Evolutionary conservation across 169 alveolate species (phyloP).

Genomic region (Plasmodium chabaudi): DNA sequence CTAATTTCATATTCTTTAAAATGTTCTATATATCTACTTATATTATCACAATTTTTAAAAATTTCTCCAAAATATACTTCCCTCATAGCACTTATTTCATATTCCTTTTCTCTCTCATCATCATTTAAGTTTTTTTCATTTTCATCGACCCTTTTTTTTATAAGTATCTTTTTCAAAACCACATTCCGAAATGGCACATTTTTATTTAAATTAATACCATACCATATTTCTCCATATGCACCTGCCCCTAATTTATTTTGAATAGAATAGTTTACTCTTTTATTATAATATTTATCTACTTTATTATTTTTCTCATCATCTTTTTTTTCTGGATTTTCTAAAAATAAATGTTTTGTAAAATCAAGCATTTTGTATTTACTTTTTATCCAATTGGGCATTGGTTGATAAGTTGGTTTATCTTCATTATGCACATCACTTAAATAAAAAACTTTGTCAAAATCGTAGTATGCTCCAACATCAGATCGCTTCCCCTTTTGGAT

Average conservation of each 20-base stretch:
- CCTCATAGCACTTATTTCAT: conserved; percentile 63
- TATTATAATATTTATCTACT: conserved; percentile 17
- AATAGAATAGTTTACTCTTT: conserved; percentile 33
- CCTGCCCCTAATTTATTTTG: conserved; percentile 49
- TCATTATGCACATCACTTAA: background rate
- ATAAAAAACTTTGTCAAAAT: conserved; percentile 24
- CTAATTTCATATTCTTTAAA: conserved; percentile 60
- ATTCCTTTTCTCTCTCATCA: conserved; percentile 16
- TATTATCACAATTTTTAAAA: conserved; percentile 39
- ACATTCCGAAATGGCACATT: conserved; percentile 32
- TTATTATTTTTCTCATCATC: background rate
- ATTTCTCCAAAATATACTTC: conserved; percentile 65
- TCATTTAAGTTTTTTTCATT: background rate
- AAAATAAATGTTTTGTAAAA: conserved; percentile 29
- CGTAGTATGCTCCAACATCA: conserved; percentile 38
- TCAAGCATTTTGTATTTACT: conserved; percentile 43
- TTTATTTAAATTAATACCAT: conserved; percentile 41
- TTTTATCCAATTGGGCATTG: conserved; percentile 1
- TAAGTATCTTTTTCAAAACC: conserved; percentile 44
- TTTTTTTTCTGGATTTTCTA: conserved; percentile 5
- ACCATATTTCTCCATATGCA: conserved; percentile 72
- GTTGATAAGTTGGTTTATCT: background rate
- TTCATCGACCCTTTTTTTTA: conserved; percentile 2
- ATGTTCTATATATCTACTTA: conserved; percentile 72
- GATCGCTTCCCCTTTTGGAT: background rate